Conservation (phyloP, 2,329 filamentous ascomycete species). For the Claviceps capensis region DNA sequence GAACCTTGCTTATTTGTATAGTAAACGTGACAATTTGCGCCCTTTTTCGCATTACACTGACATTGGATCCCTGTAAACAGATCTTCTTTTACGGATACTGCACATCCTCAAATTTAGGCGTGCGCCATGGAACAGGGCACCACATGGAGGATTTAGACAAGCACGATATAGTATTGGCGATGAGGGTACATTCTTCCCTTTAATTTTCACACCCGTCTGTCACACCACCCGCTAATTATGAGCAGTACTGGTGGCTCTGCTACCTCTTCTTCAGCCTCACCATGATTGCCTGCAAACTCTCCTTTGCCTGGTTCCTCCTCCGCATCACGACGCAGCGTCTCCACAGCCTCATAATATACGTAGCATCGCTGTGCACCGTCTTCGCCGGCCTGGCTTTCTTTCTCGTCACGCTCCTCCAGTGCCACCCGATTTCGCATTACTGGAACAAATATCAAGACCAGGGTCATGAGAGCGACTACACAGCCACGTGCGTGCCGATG, state of each 20-base stretch:
- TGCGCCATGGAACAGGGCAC: constrained; percentile 27
- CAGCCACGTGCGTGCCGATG: constrained; percentile 20
- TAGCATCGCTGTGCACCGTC: constrained; percentile 21
- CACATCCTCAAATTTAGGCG: constrained; percentile 17
- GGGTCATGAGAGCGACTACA: no score
- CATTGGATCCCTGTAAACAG: constrained; percentile 9
- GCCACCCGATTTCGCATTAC: constrained; percentile 25
- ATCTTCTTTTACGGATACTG: constrained; percentile 23
- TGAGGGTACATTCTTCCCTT: constrained; percentile 15
- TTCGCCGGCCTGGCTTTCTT: constrained; percentile 26
- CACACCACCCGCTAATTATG: background rate
- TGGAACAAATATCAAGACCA: constrained; percentile 23
- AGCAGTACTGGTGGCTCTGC: constrained; percentile 24
- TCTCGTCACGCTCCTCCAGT: constrained; percentile 28
- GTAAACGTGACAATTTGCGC: no score
- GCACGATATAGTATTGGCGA: constrained; percentile 16
- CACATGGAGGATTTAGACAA: constrained; percentile 19
- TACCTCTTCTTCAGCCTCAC: constrained; percentile 22
- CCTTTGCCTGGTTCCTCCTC: constrained; percentile 28
- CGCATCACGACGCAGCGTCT: constrained; percentile 22
- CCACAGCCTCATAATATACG: constrained; percentile 23
- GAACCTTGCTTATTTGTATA: no score
- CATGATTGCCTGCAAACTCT: constrained; percentile 27
- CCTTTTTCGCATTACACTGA: no score
- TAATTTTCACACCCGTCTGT: no score